Base-by-base conservation (phyloP, 2,329 filamentous ascomycete species). In the Epichloe elymi region DNA sequence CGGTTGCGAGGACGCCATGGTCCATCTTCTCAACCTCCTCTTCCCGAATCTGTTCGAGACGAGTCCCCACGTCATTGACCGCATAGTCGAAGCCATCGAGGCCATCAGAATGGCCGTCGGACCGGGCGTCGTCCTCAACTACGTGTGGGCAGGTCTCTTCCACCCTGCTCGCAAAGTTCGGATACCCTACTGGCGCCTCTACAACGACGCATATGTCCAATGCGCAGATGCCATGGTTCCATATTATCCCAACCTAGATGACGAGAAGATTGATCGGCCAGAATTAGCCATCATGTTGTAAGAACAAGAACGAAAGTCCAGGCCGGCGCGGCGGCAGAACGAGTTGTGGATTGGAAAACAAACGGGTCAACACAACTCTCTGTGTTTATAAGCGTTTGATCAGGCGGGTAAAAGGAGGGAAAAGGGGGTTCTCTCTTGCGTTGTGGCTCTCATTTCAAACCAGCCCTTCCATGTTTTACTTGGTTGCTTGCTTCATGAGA, bases 11-110 rank as follows among this genome's bases (percentile, higher is more conserved):
- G 93, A 98, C 65, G 93, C 93, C 46, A 97, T 98, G 91, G 78
- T 98, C 45, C 93, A 98, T 70, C 76, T 98, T 26, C 86, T 98
- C 58, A 98, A 98, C 69, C 76, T 98, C 3, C 78, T 98, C 6
- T 95, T 91, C 67, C 94, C 93, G 36, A 98, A 98, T 67, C 78
- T 98, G 51, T 98, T 97, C 68, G 93, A 98, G 70, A 98, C 93
- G 5, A 93, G 86, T 60, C 93, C 93, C 0, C 93, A 98, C 76
- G 93, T 98, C 61, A 98, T 98, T 60, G 93, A 98, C 69, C 83
- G 93, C 43, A 94, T 98, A 59, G 86, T 98, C 56, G 94, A 98
- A 68, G 93, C 94, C 48, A 94, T 98, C 58, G 93, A 97, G 67
- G 93, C 90, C 39, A 87, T 98, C 55, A 82, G 93, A 46, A 88